Base-by-base conservation (phyloP, 2,329 filamentous ascomycete genomes). In the Aspergillus sergii region DNA sequence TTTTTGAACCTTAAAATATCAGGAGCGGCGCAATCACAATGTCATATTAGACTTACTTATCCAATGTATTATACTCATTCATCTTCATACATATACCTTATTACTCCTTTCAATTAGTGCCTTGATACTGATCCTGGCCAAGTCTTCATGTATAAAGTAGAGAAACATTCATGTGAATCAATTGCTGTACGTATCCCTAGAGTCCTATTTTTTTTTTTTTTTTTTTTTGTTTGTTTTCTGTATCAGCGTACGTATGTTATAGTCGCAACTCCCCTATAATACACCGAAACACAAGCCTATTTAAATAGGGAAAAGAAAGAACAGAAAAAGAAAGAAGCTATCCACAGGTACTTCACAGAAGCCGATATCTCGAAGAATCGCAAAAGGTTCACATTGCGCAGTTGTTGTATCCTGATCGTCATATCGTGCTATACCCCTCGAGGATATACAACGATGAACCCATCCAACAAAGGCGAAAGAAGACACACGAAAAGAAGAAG, bases 1-100 rank as follows among this genome's bases (percentile, higher is more conserved):
- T 54, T 58, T 65, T 68, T 65, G 61, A 71, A 67, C 67, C 64
- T 63, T 66, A 68, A 72, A 67, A 73, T 72, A 74, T 74, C 69
- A 71, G 69, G 73, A 71, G 72, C 71, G 71, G 74, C 74, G 74
- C 71, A 76, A 66, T 72, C 54, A 66, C 68, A 71, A 67, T 67
- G 69, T 66, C 60, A 62, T 66, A 63, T 67, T 66, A 66, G 64
- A 66, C 39, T 69, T 66, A 65, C 64, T 64, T 67, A 68, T 70
- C 66, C 66, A 69, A 68, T 71, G 70, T 71, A 72, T 64, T 66
- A 70, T 72, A 72, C 58, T 66, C 58, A 43, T 53, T 63, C 32
- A 23, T 50, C 28, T 50, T 48, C 36, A 39, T 56, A 43, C 21
- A 62, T 50, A 36, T 41, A 48, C 28, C 14, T 56, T 46, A 51